These are phyloP conservation scores for Cercospora zeae-maydis DNA, from an alignment of 2,329 filamentous ascomycete genomes.

Conservation along the genomic window DNA sequence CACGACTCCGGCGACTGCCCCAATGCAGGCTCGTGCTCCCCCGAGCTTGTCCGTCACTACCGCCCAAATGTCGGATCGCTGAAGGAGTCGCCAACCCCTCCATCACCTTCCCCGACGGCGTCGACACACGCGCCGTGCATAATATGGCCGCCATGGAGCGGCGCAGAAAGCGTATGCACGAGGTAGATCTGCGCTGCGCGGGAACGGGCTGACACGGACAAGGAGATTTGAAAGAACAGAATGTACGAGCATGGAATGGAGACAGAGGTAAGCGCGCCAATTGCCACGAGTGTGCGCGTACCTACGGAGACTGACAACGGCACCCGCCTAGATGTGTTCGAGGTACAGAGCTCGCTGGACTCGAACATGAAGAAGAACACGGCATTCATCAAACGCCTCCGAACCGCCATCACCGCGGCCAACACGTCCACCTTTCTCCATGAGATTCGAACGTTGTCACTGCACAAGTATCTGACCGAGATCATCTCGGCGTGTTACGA, in stretches of 20 bases:
- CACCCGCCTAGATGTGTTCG: conserved; percentile 63
- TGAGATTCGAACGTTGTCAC: conserved; percentile 83
- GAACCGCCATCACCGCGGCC: conserved; percentile 78
- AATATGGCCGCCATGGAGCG: conserved; percentile 46
- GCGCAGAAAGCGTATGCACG: conserved; percentile 47
- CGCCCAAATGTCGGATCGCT: conserved; percentile 38
- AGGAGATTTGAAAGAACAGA: conserved; percentile 90
- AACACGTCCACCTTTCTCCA: conserved; percentile 80
- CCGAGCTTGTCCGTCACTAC: conserved; percentile 31
- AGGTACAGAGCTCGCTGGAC: conserved; percentile 75
- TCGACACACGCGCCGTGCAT: conserved; percentile 25
- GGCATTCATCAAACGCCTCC: conserved; percentile 92
- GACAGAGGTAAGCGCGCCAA: conserved; percentile 65
- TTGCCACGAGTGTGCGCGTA: not conserved
- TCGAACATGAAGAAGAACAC: conserved; percentile 98
- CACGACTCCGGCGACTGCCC: conserved; percentile 16
- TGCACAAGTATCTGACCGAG: conserved; percentile 95
- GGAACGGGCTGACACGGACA: conserved; percentile 20
- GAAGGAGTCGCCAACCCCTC: conserved; percentile 24
- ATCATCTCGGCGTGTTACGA: conserved; percentile 95
- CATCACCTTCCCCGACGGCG: conserved; percentile 22
- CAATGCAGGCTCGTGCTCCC: conserved; percentile 36
- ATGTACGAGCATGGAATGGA: conserved; percentile 82
- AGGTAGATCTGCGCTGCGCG: not conserved
- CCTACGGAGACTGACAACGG: not conserved